phyloP scores from a whole-genome alignment of 768 basidiomycete species.

The Ephemerocybe angulata region DNA sequence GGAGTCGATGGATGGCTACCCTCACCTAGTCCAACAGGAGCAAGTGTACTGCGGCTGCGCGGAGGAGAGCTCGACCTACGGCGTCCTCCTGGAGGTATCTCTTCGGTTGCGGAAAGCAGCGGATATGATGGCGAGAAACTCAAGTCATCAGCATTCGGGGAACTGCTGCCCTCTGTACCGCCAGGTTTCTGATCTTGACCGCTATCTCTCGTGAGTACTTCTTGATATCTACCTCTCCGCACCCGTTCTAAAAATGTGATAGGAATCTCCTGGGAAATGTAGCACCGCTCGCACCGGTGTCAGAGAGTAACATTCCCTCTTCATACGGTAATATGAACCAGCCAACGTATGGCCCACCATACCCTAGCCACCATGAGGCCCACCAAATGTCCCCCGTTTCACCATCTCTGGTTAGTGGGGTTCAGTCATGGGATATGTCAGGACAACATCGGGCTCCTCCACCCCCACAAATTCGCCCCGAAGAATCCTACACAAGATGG shows the following conservation, averaged over 20 bases:
- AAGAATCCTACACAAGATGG: no score
- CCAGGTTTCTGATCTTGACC: slow-evolving; percentile 41
- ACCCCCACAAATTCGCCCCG: not conserved
- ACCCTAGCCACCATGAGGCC: not conserved
- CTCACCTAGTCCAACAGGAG: slow-evolving; percentile 24
- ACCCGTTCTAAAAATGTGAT: not conserved
- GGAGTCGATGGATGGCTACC: slow-evolving; percentile 18
- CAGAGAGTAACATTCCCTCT: not conserved
- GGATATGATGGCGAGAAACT: slow-evolving; percentile 44
- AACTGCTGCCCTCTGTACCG: slow-evolving; percentile 37
- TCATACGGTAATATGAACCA: not conserved
- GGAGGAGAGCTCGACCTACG: slow-evolving; percentile 50
- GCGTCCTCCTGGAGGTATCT: slow-evolving; percentile 61
- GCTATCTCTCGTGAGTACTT: slow-evolving; percentile 8
- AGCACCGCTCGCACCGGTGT: not conserved
- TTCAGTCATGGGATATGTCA: not conserved
- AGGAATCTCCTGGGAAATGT: not conserved
- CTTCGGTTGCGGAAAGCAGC: slow-evolving; percentile 58
- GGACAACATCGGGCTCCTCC: not conserved
- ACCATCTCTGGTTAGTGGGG: not conserved
- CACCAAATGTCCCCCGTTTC: not conserved
- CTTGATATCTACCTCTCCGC: not conserved
- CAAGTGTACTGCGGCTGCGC: slow-evolving; percentile 53
- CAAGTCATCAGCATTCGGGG: slow-evolving; percentile 37
- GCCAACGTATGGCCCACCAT: not conserved